Evolutionary conservation across 2,329 filamentous ascomycete species (phyloP), one percentile per base, ranked within the genome.

Genomic region (Xylariaceae sp.): DNA sequence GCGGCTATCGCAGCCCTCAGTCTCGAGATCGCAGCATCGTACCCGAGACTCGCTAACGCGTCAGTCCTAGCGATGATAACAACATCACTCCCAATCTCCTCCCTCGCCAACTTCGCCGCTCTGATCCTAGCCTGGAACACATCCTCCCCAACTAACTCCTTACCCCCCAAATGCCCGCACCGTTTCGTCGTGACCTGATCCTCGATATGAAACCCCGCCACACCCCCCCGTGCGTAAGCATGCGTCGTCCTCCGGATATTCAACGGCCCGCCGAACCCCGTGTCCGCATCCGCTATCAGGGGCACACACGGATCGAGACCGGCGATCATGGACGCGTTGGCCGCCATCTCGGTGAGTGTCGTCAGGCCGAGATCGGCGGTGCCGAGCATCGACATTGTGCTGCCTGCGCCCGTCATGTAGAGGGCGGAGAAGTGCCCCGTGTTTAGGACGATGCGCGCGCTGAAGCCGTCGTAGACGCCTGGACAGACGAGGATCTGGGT

Each of bases 401-500:
- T 53, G 30, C 58, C 58, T 9, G 59, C 59, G 11, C 59, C 58
- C 5, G 56, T 60, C 58, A 87, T 87, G 68, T 87, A 87, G 31
- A 87, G 64, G 47, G 72, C 76, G 40, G 85, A 76, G 52, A 85
- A 85, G 30, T 50, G 49, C 2, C 82, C 82, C 18, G 79, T 71
- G 27, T 74, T 68, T 14, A 85, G 71, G 2, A 82, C 82, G 51
- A 87, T 77, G 1, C 83, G 72, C 1, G 83, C 82, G 2, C 80
- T 81, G 46, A 85, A 75, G 11, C 84, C 84, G 71, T 87, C 84
- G 60, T 86, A 85, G 2, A 87, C 83, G 18, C 84, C 83, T 0
- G 83, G 83, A 42, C 77, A 81, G 1, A 84, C 72, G 32, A 86
- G 59, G 36, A 76, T 67, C 33, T 70, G 63, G 32, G 65, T 58